Evolutionary conservation across 1,284 basidiomycete genomes (phyloP).

Genomic region (Agroathelia rolfsii): DNA sequence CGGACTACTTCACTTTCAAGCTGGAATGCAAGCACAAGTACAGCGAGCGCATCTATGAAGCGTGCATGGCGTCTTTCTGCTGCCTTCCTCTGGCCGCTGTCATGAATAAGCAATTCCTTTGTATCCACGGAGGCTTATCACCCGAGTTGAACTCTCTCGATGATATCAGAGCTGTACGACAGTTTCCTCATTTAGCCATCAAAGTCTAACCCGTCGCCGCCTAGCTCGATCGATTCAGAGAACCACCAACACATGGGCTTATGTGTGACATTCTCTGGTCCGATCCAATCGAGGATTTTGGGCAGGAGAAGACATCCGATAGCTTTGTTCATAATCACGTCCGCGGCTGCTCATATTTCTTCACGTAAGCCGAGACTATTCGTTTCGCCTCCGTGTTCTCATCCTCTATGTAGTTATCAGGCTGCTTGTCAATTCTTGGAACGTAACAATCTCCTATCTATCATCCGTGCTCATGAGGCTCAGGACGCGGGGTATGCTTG

Average conservation of each 20-base stretch:
- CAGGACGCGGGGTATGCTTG: conserved; percentile 84
- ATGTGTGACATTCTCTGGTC: conserved; percentile 97
- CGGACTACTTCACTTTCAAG: conserved; percentile 87
- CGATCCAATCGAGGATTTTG: conserved; percentile 91
- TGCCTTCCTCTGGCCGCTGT: conserved; percentile 84
- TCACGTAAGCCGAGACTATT: conserved; percentile 51
- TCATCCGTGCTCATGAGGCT: conserved; percentile 91
- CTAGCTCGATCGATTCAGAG: conserved; percentile 88
- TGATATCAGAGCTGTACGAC: conserved; percentile 67
- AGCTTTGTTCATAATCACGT: conserved; percentile 91
- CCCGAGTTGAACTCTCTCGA: conserved; percentile 88
- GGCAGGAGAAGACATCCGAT: conserved; percentile 79
- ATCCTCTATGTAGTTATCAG: conserved; percentile 51
- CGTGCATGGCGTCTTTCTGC: conserved; percentile 91
- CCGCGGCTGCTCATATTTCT: conserved; percentile 93
- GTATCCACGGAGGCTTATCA: conserved; percentile 89
- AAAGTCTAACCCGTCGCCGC: conserved; percentile 6
- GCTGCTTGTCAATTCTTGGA: conserved; percentile 92
- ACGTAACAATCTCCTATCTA: conserved; percentile 87
- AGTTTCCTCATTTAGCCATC: background rate
- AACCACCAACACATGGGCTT: conserved; percentile 87
- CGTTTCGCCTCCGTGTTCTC: conserved; percentile 7
- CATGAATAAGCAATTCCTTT: conserved; percentile 97
- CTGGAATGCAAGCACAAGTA: conserved; percentile 94
- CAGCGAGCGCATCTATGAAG: conserved; percentile 83